Base-by-base conservation (phyloP, 345 rosid species). In the Arabidopsis suecica region DNA sequence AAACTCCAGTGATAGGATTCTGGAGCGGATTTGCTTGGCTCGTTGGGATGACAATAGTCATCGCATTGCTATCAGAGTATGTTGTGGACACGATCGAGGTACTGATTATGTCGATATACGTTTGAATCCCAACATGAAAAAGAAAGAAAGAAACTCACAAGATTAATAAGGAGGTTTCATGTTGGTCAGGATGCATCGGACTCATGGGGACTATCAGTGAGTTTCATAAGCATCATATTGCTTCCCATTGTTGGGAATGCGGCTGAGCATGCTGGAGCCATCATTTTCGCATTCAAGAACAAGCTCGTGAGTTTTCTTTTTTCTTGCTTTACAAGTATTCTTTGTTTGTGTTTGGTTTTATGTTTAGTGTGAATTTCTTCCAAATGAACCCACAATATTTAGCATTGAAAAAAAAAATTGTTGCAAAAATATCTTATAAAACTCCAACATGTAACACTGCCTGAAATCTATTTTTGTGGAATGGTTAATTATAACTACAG, bases 201-300 rank as follows among this genome's bases (percentile, higher is more conserved):
- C 33, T 84, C 96, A 14, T 94, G 96, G 96, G 98, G 96, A 12
- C 78, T 94, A 49, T 91, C 98, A 7, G 87, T 94, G 37, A 88
- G 95, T 80, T 94, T 94, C 73, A 88, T 91, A 36, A 90, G 97
- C 83, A 86, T 91, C 37, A 92, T 94, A 65, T 68, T 91, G 83
- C 89, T 94, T 5, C 96, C 98, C 9, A 88, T 94, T 23, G 96
- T 94, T 62, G 96, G 98, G 77, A 94, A 94, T 47, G 98, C 98
- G 4, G 93, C 97, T 6, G 96, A 91, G 78, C 98, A 94, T 47
- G 98, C 96, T 14, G 95, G 97, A 53, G 98, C 98, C 8, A 60
- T 94, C 84, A 88, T 91, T 32, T 94, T 94, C 71, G 98, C 98
- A 5, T 94, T 88, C 73, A 94, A 91, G 78, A 88, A 94, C 88